Evolutionary conservation across 306 rosid genomes (phyloP).

Genomic region (Cicer bijugum): DNA sequence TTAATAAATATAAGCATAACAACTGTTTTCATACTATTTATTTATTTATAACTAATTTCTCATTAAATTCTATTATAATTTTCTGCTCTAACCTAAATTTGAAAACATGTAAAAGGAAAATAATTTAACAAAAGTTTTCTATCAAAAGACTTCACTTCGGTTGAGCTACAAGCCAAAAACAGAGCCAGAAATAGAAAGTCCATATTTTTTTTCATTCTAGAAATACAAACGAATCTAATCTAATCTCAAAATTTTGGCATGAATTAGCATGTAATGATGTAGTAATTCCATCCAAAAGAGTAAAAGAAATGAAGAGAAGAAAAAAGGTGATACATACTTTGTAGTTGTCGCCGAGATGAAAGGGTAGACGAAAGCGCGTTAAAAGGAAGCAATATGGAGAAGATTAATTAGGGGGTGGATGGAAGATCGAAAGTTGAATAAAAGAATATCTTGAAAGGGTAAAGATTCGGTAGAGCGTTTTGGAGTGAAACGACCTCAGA

Average conservation of each 20-base stretch:
- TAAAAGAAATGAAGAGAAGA: neutral
- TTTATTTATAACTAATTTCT: neutral
- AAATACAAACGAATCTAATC: neutral
- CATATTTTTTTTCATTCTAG: neutral
- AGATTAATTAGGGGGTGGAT: neutral
- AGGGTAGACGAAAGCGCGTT: neutral
- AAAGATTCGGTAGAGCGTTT: neutral
- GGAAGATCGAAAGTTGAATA: neutral
- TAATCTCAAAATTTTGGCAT: neutral
- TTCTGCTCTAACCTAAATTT: constrained; percentile 1
- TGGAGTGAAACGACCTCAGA: neutral
- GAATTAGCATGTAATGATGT: neutral
- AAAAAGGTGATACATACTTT: neutral
- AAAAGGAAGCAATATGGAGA: neutral
- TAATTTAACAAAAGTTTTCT: constrained; percentile 14
- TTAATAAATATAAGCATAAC: constrained; percentile 11
- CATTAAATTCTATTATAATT: neutral
- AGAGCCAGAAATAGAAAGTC: constrained; percentile 25
- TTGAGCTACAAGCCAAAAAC: neutral
- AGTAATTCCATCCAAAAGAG: neutral
- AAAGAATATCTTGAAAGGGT: constrained; percentile 9
- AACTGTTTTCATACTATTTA: neutral
- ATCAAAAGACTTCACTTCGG: neutral
- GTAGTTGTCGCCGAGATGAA: constrained; percentile 19
- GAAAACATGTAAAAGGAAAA: constrained; percentile 8